These are phyloP conservation scores for Aspergillus piperis DNA, from an alignment of 2,329 filamentous ascomycete genomes.

Conservation along the genomic window DNA sequence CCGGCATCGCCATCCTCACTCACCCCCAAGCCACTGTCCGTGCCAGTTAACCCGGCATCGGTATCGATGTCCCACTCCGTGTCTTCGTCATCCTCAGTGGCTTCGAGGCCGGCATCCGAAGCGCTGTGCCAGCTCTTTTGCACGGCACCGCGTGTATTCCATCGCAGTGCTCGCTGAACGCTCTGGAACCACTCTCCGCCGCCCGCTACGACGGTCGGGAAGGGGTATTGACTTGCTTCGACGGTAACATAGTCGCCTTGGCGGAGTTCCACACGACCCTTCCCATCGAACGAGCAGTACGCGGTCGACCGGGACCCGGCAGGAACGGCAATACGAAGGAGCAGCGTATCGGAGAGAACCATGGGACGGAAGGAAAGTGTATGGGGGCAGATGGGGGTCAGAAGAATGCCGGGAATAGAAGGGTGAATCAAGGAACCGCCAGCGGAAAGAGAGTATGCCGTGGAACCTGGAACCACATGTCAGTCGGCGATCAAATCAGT, in stretches of 20 bases:
- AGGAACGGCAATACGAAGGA: slow-evolving; percentile 85
- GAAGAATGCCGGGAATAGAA: slow-evolving; percentile 91
- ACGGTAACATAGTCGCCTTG: slow-evolving; percentile 96
- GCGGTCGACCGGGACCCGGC: slow-evolving; percentile 84
- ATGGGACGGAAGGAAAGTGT: slow-evolving; percentile 96
- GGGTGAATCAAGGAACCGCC: slow-evolving; percentile 95
- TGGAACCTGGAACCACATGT: slow-evolving; percentile 59
- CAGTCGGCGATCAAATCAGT: slow-evolving; percentile 2
- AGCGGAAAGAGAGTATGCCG: slow-evolving; percentile 93
- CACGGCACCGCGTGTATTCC: slow-evolving; percentile 89
- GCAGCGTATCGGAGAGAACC: slow-evolving; percentile 93
- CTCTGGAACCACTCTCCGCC: slow-evolving; percentile 96
- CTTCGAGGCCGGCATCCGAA: slow-evolving; percentile 35
- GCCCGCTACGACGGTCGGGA: slow-evolving; percentile 90
- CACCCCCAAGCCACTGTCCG: slow-evolving; percentile 51
- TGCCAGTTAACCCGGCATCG: slow-evolving; percentile 54
- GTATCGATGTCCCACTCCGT: slow-evolving; percentile 94
- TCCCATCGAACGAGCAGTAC: slow-evolving; percentile 97
- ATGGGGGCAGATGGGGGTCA: slow-evolving; percentile 97
- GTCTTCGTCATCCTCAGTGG: slow-evolving; percentile 54
- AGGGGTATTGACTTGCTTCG: slow-evolving; percentile 92
- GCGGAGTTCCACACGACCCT: slow-evolving; percentile 87
- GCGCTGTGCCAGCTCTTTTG: slow-evolving; percentile 78
- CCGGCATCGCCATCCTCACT: slow-evolving; percentile 66
- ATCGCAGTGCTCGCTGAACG: slow-evolving; percentile 85